Conservation (phyloP, 371 early-diverging fungal species). For the Actinomortierella ambigua region DNA sequence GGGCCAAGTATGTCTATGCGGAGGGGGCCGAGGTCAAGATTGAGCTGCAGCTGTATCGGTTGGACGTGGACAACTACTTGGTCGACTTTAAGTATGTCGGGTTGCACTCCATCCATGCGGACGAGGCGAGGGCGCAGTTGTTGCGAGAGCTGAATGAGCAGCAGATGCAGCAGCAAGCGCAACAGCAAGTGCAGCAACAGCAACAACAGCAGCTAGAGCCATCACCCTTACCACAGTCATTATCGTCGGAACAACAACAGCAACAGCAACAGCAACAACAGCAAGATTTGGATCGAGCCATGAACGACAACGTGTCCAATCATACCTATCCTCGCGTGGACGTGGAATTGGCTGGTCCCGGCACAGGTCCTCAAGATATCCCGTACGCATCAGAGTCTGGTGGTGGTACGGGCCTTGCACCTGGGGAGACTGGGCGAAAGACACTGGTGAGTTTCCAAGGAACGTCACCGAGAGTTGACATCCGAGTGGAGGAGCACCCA, state of each 20-base stretch:
- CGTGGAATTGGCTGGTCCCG: background rate
- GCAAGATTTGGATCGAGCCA: background rate
- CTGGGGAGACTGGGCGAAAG: too few species aligned
- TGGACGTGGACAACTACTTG: conserved; percentile 89
- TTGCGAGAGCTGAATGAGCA: conserved; percentile 30
- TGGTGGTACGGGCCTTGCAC: too few species aligned
- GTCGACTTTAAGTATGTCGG: conserved; percentile 91
- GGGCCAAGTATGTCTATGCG: conserved; percentile 71
- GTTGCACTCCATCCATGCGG: conserved; percentile 24
- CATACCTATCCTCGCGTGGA: too few species aligned
- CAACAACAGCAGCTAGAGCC: conserved; percentile 33
- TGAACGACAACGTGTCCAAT: background rate
- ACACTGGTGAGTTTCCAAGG: background rate
- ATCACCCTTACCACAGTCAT: conserved; percentile 4
- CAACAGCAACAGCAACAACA: conserved; percentile 6
- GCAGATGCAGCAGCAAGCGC: too few species aligned
- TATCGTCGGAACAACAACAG: background rate
- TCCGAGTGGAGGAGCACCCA: background rate
- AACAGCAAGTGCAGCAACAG: too few species aligned
- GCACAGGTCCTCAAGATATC: conserved; percentile 38
- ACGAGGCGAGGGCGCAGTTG: conserved; percentile 20
- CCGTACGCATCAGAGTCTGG: conserved; percentile 13
- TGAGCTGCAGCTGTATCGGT: conserved; percentile 92
- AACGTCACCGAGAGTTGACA: background rate
- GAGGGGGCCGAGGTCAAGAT: conserved; percentile 73